Evolutionary conservation across 2,329 filamentous ascomycete species (phyloP).

Genomic region (Colletotrichum nymphaeae): DNA sequence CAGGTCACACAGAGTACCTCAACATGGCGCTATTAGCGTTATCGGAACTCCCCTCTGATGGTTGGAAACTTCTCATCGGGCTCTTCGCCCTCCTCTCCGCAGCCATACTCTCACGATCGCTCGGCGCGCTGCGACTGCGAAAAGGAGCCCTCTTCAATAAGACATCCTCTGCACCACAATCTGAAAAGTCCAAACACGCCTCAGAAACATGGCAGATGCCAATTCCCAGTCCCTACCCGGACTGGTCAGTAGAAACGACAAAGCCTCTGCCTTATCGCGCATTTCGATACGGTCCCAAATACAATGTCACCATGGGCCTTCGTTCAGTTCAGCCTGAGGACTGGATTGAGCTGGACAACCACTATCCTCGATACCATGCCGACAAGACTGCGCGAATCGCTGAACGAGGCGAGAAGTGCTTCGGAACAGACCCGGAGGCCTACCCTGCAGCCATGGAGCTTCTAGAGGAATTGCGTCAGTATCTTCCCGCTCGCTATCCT

Average conservation of each 20-base stretch:
- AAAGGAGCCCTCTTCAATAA: background rate
- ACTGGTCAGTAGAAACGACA: slow-evolving; percentile 76
- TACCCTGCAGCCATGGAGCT: slow-evolving; percentile 80
- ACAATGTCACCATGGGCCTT: slow-evolving; percentile 82
- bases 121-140: background rate
- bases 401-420: slow-evolving; percentile 76
- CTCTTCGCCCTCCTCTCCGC: slow-evolving; percentile 19
- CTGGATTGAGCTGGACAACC: slow-evolving; percentile 88
- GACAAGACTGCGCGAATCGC: slow-evolving; percentile 76
- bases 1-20: background rate
- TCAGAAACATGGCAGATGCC: slow-evolving; percentile 65
- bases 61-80: slow-evolving; percentile 13
- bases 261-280: slow-evolving; percentile 82
- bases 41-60: slow-evolving; percentile 43
- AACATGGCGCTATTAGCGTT: slow-evolving; percentile 9
- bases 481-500: slow-evolving; percentile 82
- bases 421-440: slow-evolving; percentile 75
- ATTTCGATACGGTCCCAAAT: slow-evolving; percentile 81
- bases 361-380: slow-evolving; percentile 78
- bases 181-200: background rate
- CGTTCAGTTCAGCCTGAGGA: slow-evolving; percentile 76
- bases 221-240: slow-evolving; percentile 67
- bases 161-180: background rate
- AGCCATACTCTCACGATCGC: slow-evolving; percentile 1
- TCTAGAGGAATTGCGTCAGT: slow-evolving; percentile 77